Base-by-base conservation (phyloP, 2,329 filamentous ascomycete genomes). In the Calonectria hongkongensis region DNA sequence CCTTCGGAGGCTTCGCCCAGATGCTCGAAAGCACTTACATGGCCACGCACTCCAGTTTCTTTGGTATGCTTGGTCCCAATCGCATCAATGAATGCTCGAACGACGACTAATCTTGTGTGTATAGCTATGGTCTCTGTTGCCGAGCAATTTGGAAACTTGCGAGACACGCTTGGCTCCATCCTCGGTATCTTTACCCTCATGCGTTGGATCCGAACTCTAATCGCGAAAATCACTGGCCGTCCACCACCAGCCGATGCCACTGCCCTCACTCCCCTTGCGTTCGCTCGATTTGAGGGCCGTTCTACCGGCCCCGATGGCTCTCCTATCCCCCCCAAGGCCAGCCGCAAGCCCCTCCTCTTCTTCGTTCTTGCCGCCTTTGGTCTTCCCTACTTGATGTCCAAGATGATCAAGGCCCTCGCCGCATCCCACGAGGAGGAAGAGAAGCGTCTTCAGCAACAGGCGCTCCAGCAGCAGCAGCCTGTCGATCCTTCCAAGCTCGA, bases 1-100 rank as follows among this genome's bases (percentile, higher is more conserved):
- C 97, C 2, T 99, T 99, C 87, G 96, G 96, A 25, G 97, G 97
- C 0, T 98, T 99, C 82, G 95, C 97, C 15, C 97, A 99, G 87
- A 99, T 99, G 97, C 89, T 99, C 33, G 97, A 99, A 86, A 98
- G 97, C 87, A 98, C 97, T 13, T 99, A 98, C 81, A 99, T 99
- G 97, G 97, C 97, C 36, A 99, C 97, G 0, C 97, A 99, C 85
- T 98, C 96, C 7, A 98, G 95, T 67, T 99, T 99, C 85, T 99
- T 98, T 81, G 96, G 95, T 98, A 90, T 80, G 93, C 77, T 28
- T 18, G 21, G 30, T 7, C 8, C 27, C 2, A 2, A 33, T 25
- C 30, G 1, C 48, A 36, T 15, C 16, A 6, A 2, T 28, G 2
- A 30, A 18, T 65, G 2, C n/a, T 27, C 15, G 45, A 16, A 28